Evolutionary conservation across 345 rosid genomes (phyloP).

Genomic region (Barbarea vulgaris): DNA sequence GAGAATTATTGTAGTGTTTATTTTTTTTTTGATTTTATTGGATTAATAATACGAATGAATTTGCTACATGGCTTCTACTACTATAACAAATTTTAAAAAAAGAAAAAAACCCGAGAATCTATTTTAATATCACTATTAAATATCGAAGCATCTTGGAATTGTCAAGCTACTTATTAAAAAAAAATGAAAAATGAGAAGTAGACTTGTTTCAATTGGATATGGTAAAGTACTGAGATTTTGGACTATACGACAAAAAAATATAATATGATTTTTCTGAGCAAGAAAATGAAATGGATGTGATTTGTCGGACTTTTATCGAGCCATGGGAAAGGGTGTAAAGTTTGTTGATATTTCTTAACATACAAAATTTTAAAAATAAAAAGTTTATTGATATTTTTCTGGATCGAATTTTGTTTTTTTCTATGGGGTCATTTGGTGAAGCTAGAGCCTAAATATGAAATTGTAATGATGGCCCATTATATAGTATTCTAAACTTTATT

Average conservation of each 20-base stretch:
- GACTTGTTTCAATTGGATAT: constrained; percentile 21
- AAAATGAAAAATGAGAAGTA: background rate
- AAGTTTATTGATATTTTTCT: background rate
- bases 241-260: background rate
- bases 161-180: background rate
- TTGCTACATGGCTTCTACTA: no score
- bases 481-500: background rate
- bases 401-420: background rate
- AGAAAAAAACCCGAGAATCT: background rate
- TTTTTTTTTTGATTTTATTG: no score
- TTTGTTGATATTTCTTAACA: no score
- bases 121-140: background rate
- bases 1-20: no score
- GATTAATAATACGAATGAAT: no score
- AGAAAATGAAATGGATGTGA: background rate
- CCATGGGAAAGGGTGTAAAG: background rate
- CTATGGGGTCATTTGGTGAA: constrained; percentile 2
- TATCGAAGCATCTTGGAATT: background rate
- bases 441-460: background rate
- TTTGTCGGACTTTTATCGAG: constrained; percentile 12
- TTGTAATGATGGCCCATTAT: background rate
- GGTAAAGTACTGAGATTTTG: background rate
- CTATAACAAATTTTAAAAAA: no score
- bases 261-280: background rate
- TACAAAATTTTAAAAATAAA: no score